Percentiles rank a stretch among this genome's conserved stretches.
Conservation (phyloP, 305 asterid species). For the Ajuga reptans region DNA sequence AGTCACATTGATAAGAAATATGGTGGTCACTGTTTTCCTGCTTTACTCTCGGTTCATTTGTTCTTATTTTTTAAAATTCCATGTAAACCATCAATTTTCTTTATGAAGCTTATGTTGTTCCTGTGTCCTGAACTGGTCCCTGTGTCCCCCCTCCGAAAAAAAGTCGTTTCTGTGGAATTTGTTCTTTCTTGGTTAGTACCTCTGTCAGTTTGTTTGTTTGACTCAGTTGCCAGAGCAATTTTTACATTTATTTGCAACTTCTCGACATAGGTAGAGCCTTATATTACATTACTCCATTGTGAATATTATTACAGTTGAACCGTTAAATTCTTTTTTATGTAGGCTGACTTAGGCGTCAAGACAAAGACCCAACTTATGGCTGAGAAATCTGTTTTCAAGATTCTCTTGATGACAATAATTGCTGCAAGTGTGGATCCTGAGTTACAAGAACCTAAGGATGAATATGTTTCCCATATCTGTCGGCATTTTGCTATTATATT, state of each 20-base stretch:
- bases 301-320: constrained; percentile 11
- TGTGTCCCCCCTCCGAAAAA: too few species aligned
- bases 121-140: background rate
- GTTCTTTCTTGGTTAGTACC: background rate
- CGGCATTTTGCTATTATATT: constrained; percentile 96
- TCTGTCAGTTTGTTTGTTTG: background rate
- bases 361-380: constrained; percentile 99
- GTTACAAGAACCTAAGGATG: constrained; percentile 73
- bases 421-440: constrained; percentile 94
- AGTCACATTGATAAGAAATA: background rate
- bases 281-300: background rate
- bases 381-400: constrained; percentile 92
- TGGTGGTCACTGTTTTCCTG: background rate
- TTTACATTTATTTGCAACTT: constrained; percentile 12
- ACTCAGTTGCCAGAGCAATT: constrained; percentile 10
- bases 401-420: constrained; percentile 81
- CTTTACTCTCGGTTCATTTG: background rate
- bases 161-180: background rate
- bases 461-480: constrained; percentile 65
- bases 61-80: background rate
- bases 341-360: constrained; percentile 99
- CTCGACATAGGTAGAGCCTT: background rate
- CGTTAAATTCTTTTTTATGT: constrained; percentile 28
- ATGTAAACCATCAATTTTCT: constrained; percentile 6
- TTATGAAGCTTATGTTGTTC: constrained; percentile 7